phyloP scores from a whole-genome alignment of 306 rosid species.

The Styphnolobium japonicum region DNA sequence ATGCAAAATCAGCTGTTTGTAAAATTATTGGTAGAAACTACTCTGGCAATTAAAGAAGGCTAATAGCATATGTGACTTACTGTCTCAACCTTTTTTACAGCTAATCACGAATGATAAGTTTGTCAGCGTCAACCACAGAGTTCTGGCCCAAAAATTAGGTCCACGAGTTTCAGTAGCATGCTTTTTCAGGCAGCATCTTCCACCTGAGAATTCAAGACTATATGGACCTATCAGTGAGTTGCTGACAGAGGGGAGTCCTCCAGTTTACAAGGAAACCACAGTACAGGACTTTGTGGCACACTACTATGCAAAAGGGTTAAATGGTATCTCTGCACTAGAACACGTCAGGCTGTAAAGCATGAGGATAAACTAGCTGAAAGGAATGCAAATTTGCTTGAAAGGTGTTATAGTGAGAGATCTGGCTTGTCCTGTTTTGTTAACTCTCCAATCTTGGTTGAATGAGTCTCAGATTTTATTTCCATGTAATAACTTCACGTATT shows the following conservation, averaged over 20 bases:
- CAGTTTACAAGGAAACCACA: slow-evolving; percentile 2
- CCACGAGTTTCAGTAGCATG: slow-evolving; percentile 19
- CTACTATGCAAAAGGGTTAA: not conserved
- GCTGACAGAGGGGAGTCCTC: slow-evolving; percentile 11
- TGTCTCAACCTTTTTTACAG: not conserved
- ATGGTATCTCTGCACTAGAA: slow-evolving; percentile 10
- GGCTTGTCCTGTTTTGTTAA: not conserved
- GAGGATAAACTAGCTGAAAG: not conserved
- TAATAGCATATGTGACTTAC: not conserved
- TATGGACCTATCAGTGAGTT: slow-evolving; percentile 18
- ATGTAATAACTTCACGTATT: not conserved
- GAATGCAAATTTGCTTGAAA: not conserved
- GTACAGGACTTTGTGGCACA: not conserved
- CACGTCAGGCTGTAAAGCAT: not conserved
- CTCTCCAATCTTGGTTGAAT: not conserved
- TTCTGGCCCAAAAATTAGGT: not conserved
- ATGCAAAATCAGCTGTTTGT: not conserved
- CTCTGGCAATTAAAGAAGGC: too few relatives aligned
- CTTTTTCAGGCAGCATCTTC: slow-evolving; percentile 12
- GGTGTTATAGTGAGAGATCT: not conserved
- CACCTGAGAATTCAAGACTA: not conserved
- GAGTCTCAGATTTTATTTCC: not conserved
- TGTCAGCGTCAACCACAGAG: slow-evolving; percentile 6
- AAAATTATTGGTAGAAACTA: not conserved
- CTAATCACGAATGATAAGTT: slow-evolving; percentile 16